phyloP scores from a whole-genome alignment of 306 rosid genomes.

The barrel medic (Medicago truncatula) region MtrunA17r5.0-ANR NC_053048.1:46532001-46532500 shows the following conservation, averaged over 20 bases:
- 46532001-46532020: constrained; percentile 51
- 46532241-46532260: constrained; percentile 99
- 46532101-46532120: constrained; percentile 31
- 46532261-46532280: constrained; percentile 47
- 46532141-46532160: constrained; percentile 20
- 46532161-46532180: constrained; percentile 59
- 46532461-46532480: constrained; percentile 98
- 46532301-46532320: not conserved
- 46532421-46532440: constrained; percentile 91
- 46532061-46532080: constrained; percentile 92
- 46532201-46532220: constrained; percentile 92
- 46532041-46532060: constrained; percentile 83
- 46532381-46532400: constrained; percentile 98
- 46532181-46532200: constrained; percentile 95
- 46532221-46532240: constrained; percentile 92
- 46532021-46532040: constrained; percentile 77
- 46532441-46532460: constrained; percentile 95
- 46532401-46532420: constrained; percentile 82
- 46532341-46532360: not conserved
- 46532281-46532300: not conserved
- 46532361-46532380: constrained; percentile 69
- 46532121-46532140: constrained; percentile 31
- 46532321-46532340: not conserved
- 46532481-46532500: constrained; percentile 89
- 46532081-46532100: constrained; percentile 92